Evolutionary conservation across 768 basidiomycete species (phyloP).

Genomic region (Sarcodon aspratus): DNA sequence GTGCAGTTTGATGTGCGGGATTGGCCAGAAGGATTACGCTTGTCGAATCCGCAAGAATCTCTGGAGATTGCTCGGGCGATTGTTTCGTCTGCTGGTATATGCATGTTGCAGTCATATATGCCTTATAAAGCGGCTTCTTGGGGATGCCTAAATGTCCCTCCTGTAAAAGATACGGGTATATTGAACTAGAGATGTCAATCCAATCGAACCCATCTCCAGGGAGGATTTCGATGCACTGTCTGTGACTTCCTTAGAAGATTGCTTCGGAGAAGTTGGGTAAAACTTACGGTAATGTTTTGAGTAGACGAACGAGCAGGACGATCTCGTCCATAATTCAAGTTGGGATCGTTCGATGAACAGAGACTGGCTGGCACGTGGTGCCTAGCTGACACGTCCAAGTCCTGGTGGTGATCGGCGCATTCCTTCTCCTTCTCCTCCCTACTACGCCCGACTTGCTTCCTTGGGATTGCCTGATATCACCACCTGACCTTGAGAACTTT

Average conservation of each 20-base stretch:
- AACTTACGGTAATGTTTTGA: neutral
- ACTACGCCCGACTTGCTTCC: no score
- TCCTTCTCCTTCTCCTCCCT: no score
- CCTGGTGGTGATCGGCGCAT: no score
- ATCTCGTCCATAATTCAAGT: neutral
- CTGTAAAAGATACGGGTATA: constrained; percentile 38
- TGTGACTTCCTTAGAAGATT: constrained; percentile 5
- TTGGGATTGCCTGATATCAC: no score
- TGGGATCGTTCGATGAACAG: neutral
- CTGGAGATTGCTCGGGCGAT: neutral
- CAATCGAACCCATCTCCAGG: constrained; percentile 45
- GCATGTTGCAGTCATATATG: constrained; percentile 35
- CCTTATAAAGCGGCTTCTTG: constrained; percentile 37
- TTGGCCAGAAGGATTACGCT: constrained; percentile 50
- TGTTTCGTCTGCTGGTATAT: constrained; percentile 11
- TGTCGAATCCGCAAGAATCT: constrained; percentile 21
- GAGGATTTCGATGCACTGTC: constrained; percentile 47
- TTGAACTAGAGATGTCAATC: constrained; percentile 17
- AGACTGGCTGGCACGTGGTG: no score
- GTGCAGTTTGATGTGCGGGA: constrained; percentile 58
- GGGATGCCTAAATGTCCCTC: constrained; percentile 59
- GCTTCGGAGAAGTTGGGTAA: neutral
- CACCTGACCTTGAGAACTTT: no score
- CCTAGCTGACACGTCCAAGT: no score
- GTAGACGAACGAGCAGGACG: neutral